A percentile compares a stretch with the other conserved stretches of the same genome.
These are phyloP conservation scores for Leishmania guyanensis DNA, from an alignment of 208 protist genomes.

Conservation along the genomic window DNA sequence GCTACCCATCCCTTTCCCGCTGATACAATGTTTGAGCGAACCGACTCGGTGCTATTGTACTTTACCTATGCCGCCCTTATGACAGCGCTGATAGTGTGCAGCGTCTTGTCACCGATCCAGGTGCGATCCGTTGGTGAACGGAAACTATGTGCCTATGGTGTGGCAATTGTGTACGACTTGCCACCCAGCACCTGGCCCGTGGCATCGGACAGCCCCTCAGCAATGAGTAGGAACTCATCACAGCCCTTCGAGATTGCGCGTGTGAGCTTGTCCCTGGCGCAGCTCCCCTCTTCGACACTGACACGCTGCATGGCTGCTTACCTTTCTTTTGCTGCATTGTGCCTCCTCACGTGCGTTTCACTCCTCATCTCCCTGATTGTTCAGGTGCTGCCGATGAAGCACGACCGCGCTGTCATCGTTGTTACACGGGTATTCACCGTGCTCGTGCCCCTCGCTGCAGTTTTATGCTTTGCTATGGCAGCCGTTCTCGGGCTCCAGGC, in stretches of 20 bases:
- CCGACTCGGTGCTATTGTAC: slow-evolving; percentile 34
- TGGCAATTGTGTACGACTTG: slow-evolving; percentile 38
- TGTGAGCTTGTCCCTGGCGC: neutral
- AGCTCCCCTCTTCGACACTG: slow-evolving; percentile 5
- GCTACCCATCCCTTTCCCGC: neutral
- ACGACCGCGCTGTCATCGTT: neutral
- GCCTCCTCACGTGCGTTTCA: slow-evolving; percentile 28
- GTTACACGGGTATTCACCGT: slow-evolving; percentile 22
- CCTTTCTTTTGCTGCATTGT: slow-evolving; percentile 36
- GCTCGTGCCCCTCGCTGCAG: slow-evolving; percentile 17
- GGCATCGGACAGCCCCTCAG: neutral
- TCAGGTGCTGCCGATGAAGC: slow-evolving; percentile 22
- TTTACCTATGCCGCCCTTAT: slow-evolving; percentile 40
- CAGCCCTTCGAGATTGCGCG: neutral
- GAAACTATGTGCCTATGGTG: slow-evolving; percentile 37
- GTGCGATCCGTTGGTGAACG: slow-evolving; percentile 22
- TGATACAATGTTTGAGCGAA: slow-evolving; percentile 37
- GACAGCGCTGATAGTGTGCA: slow-evolving; percentile 48
- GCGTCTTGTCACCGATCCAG: slow-evolving; percentile 46
- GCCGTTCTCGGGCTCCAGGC: slow-evolving; percentile 31
- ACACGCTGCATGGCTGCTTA: slow-evolving; percentile 46
- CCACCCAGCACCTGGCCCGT: slow-evolving; percentile 1
- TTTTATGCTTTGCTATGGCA: slow-evolving; percentile 40
- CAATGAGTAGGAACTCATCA: neutral
- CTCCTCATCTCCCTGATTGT: slow-evolving; percentile 30